phyloP scores from a whole-genome alignment of 768 basidiomycete species.

The Mycena metata region DNA sequence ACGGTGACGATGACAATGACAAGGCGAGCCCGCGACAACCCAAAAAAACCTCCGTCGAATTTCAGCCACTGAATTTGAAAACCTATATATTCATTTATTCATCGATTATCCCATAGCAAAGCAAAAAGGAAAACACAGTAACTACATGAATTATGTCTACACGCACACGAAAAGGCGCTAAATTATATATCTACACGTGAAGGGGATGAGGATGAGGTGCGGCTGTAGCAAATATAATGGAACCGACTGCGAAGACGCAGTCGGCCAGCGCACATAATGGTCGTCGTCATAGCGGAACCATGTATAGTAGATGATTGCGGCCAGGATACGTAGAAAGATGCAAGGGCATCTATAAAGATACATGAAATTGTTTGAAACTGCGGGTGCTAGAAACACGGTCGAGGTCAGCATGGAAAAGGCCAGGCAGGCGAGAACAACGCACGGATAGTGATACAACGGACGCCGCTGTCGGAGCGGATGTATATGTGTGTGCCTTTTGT shows the following conservation, averaged over 20 bases:
- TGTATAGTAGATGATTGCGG: too few species aligned
- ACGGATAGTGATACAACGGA: conserved; percentile 30
- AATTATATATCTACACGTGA: conserved; percentile 32
- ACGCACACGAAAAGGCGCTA: background rate
- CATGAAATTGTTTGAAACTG: conserved; percentile 7
- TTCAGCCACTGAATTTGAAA: too few species aligned
- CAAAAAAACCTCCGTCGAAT: too few species aligned
- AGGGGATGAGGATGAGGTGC: background rate
- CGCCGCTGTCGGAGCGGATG: conserved; percentile 25
- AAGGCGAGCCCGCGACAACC: too few species aligned
- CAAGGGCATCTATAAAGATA: conserved; percentile 1
- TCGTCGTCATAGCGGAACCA: too few species aligned
- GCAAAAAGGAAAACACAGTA: conserved; percentile 4
- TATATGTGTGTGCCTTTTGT: background rate
- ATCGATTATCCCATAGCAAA: conserved; percentile 4
- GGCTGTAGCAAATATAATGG: background rate
- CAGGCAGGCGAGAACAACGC: background rate
- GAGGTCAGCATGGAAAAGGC: background rate
- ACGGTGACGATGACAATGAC: too few species aligned
- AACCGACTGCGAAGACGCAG: background rate
- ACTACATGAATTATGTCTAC: conserved; percentile 14
- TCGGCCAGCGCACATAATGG: background rate
- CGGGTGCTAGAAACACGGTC: background rate
- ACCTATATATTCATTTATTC: background rate
- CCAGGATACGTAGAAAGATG: background rate